Evolutionary conservation across 2,329 filamentous ascomycete genomes (phyloP).

Genomic region (Rachicladosporium sp.): DNA sequence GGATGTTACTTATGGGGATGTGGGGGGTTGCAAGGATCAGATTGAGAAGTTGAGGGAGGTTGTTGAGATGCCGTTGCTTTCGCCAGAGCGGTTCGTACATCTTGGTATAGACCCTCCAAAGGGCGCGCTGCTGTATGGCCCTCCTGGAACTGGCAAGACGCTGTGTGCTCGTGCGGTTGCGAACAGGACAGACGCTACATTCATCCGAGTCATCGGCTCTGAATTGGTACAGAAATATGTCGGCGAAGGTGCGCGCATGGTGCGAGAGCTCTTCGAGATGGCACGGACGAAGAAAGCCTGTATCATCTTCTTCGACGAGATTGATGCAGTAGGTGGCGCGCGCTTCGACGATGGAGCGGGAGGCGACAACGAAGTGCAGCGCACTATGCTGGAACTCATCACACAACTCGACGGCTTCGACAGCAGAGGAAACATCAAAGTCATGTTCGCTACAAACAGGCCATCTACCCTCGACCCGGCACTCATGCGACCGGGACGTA

Average conservation of each 20-base stretch:
- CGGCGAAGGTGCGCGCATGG: slow-evolving; percentile 95
- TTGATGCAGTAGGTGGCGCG: slow-evolving; percentile 89
- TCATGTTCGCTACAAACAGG: slow-evolving; percentile 98
- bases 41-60: slow-evolving; percentile 98
- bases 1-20: slow-evolving; percentile 96
- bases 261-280: slow-evolving; percentile 98
- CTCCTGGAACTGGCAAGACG: slow-evolving; percentile 97
- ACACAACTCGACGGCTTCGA: slow-evolving; percentile 96
- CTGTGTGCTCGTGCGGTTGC: slow-evolving; percentile 94
- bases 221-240: slow-evolving; percentile 99
- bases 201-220: slow-evolving; percentile 95
- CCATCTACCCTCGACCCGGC: slow-evolving; percentile 94
- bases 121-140: slow-evolving; percentile 90
- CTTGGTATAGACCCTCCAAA: slow-evolving; percentile 99
- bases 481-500: slow-evolving; percentile 91
- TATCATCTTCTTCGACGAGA: slow-evolving; percentile 99
- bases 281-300: slow-evolving; percentile 98
- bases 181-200: slow-evolving; percentile 95
- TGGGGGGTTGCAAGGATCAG: slow-evolving; percentile 98
- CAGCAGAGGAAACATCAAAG: slow-evolving; percentile 94
- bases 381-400: slow-evolving; percentile 96
- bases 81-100: slow-evolving; percentile 92
- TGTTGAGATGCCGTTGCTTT: slow-evolving; percentile 94
- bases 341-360: slow-evolving; percentile 94
- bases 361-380: slow-evolving; percentile 93